Percentiles rank a stretch among this genome's conserved stretches.
Evolutionary conservation across 1,284 basidiomycete genomes (phyloP).

Genomic region (Ceratobasidium sp.): DNA sequence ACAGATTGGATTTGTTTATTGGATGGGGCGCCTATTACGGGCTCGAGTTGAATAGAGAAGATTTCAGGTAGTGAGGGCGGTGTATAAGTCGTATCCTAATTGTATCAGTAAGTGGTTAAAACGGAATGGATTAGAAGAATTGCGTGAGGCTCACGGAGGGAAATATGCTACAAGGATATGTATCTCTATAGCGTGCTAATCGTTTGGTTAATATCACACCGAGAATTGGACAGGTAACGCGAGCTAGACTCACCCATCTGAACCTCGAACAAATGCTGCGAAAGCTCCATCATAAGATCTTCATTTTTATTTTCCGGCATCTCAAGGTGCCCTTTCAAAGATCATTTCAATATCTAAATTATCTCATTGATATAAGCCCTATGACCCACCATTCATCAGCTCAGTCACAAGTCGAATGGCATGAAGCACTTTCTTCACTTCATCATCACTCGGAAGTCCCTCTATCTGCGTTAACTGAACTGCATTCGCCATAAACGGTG

Average conservation of each 20-base stretch:
- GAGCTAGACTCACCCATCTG: slow-evolving; percentile 35
- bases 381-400: neutral
- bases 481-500: slow-evolving; percentile 9
- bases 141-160: neutral
- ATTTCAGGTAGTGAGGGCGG: slow-evolving; percentile 17
- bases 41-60: slow-evolving; percentile 6
- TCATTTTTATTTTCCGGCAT: neutral
- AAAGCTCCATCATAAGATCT: slow-evolving; percentile 15
- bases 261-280: neutral
- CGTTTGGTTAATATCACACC: neutral
- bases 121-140: no score
- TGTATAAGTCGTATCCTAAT: neutral
- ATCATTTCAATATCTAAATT: neutral
- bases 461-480: slow-evolving; percentile 5
- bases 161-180: slow-evolving; percentile 4
- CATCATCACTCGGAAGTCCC: slow-evolving; percentile 20
- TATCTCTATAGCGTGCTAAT: slow-evolving; percentile 7
- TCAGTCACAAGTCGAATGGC: slow-evolving; percentile 12
- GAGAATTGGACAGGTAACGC: no score
- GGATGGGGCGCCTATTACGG: slow-evolving; percentile 26
- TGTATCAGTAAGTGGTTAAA: neutral
- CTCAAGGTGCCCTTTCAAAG: neutral
- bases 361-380: neutral
- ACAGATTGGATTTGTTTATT: slow-evolving; percentile 13
- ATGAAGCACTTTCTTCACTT: slow-evolving; percentile 28